Conservation (phyloP, 176 grass and related monocot species). For the Coix lacrymajobi region DNA sequence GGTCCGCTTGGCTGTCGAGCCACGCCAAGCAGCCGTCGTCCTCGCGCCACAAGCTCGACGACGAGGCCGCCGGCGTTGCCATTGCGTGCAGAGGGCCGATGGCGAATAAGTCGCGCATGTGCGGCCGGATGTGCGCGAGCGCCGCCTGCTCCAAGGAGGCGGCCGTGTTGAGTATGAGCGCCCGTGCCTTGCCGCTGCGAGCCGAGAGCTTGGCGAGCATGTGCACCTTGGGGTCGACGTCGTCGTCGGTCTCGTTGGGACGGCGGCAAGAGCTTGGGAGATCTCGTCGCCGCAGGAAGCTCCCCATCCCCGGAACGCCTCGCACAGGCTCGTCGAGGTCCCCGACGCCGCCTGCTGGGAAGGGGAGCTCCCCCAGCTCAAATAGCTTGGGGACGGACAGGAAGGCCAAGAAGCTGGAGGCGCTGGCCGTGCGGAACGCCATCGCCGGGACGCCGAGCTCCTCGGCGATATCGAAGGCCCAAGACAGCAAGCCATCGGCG, state of each 20-base stretch:
- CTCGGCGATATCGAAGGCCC: slow-evolving; percentile 23
- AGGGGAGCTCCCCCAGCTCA: slow-evolving; percentile 19
- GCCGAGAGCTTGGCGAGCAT: background rate
- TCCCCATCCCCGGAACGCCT: slow-evolving; percentile 24
- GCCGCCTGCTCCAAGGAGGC: background rate
- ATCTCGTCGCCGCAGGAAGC: slow-evolving; percentile 33
- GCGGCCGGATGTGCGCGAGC: background rate
- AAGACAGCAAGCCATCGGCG: slow-evolving; percentile 28
- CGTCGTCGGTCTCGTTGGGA: background rate
- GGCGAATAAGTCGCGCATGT: background rate
- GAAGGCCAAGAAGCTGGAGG: slow-evolving; percentile 26
- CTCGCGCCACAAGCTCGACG: slow-evolving; percentile 40
- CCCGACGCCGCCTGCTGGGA: background rate
- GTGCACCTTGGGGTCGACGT: background rate
- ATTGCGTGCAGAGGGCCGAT: background rate
- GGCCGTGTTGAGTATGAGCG: background rate
- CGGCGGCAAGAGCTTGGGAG: background rate
- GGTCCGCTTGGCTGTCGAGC: slow-evolving; percentile 42
- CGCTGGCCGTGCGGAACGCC: slow-evolving; percentile 43
- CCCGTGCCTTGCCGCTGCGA: background rate
- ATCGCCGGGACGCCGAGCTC: slow-evolving; percentile 47
- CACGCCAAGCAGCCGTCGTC: slow-evolving; percentile 37
- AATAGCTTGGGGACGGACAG: slow-evolving; percentile 32
- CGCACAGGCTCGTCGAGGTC: slow-evolving; percentile 27
- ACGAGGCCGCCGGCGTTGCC: background rate